Conservation (phyloP, 345 rosid species). For the Pistacia vera region DNA sequence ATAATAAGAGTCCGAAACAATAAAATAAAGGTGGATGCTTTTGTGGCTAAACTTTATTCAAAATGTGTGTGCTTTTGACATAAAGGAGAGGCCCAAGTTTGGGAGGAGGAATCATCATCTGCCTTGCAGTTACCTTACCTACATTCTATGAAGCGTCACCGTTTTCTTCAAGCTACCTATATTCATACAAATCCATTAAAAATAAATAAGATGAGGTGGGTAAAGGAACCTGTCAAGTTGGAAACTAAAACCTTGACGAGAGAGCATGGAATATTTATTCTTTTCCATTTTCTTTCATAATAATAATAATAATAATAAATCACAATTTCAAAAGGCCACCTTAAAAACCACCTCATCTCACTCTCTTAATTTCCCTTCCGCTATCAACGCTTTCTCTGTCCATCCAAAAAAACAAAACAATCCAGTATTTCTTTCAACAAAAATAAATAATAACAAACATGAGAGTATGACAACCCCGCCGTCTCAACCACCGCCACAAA, state of each 20-base stretch:
- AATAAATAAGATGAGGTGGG: slow-evolving; percentile 6
- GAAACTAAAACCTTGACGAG: slow-evolving; percentile 42
- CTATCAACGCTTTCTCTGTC: slow-evolving; percentile 25
- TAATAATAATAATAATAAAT: not conserved
- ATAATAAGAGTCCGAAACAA: not conserved
- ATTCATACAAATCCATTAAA: not conserved
- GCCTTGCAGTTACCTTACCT: not conserved
- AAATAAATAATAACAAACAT: not conserved
- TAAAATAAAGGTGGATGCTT: slow-evolving; percentile 8
- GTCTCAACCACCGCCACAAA: slow-evolving; percentile 38
- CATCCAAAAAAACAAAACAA: not conserved
- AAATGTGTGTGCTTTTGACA: slow-evolving; percentile 23
- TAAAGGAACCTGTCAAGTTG: slow-evolving; percentile 30
- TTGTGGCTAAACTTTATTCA: slow-evolving; percentile 19
- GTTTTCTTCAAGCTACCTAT: not conserved
- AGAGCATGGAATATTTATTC: slow-evolving; percentile 56
- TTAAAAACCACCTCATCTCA: not conserved
- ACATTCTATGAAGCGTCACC: not conserved
- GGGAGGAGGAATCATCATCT: not conserved
- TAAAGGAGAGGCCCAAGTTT: not conserved
- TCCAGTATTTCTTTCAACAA: not conserved
- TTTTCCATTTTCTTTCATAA: slow-evolving; percentile 16
- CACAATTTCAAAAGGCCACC: slow-evolving; percentile 12
- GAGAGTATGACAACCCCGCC: slow-evolving; percentile 42
- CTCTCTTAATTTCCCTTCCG: slow-evolving; percentile 13